Evolutionary conservation across 2,329 filamentous ascomycete species (phyloP).

Genomic region (Herpotrichia juniperi): DNA sequence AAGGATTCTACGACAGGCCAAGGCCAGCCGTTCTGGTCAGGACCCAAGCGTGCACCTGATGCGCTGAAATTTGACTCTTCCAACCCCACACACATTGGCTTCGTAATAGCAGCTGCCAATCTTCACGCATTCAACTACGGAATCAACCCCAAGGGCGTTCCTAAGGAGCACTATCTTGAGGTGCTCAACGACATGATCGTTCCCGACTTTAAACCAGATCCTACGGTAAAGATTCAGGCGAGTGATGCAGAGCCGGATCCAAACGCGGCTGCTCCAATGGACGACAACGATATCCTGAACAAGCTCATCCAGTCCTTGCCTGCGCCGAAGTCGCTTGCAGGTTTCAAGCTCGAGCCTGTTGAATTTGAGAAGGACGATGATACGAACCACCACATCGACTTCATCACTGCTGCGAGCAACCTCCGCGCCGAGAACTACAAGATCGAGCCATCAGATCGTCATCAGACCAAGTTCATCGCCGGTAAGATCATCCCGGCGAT

Average conservation of each 20-base stretch:
- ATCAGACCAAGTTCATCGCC: conserved; percentile 99
- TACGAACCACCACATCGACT: conserved; percentile 97
- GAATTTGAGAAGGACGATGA: conserved; percentile 99
- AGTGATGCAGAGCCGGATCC: conserved; percentile 95
- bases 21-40: conserved; percentile 95
- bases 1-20: conserved; percentile 89
- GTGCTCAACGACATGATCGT: conserved; percentile 93
- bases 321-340: conserved; percentile 77
- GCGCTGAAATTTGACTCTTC: conserved; percentile 85
- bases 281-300: conserved; percentile 78
- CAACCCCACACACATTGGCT: conserved; percentile 86
- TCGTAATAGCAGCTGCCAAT: conserved; percentile 86
- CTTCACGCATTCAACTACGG: conserved; percentile 98
- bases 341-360: conserved; percentile 87
- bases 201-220: conserved; percentile 89
- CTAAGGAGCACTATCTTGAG: conserved; percentile 74
- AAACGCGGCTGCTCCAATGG: conserved; percentile 67
- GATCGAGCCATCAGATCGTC: conserved; percentile 87
- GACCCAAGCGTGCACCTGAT: conserved; percentile 94
- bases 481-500: conserved; percentile 99
- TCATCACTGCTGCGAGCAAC: conserved; percentile 97
- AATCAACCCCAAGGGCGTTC: conserved; percentile 81
- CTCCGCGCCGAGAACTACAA: conserved; percentile 97
- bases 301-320: conserved; percentile 76
- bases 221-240: conserved; percentile 94